A percentile compares a stretch with the other conserved stretches of the same genome.
Evolutionary conservation across 768 basidiomycete species (phyloP).

Genomic region (Tricholoma saponaceum): DNA sequence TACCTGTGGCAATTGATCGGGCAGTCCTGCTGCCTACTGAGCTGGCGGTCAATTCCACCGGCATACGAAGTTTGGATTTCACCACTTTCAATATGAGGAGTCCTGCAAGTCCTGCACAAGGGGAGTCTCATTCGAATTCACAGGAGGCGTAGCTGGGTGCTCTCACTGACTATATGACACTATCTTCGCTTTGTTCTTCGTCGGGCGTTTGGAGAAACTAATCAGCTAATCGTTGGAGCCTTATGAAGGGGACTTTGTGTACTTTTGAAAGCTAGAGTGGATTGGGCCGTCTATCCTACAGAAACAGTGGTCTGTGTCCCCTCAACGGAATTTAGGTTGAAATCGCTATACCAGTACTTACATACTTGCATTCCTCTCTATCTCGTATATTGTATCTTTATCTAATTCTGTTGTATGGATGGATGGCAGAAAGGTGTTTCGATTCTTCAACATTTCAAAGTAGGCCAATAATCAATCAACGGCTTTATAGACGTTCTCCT

Average conservation of each 20-base stretch:
- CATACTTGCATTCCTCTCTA: background rate
- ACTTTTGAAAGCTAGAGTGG: too few species aligned
- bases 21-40: constrained; percentile 41
- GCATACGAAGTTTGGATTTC: background rate
- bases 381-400: too few species aligned
- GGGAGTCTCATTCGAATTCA: background rate
- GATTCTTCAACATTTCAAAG: background rate
- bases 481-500: background rate
- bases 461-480: too few species aligned
- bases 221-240: too few species aligned
- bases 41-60: constrained; percentile 8
- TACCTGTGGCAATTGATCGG: constrained; percentile 65
- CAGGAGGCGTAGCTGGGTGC: background rate
- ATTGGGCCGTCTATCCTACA: too few species aligned
- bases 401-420: too few species aligned
- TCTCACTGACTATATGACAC: background rate
- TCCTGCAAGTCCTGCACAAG: background rate
- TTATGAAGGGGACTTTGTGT: too few species aligned
- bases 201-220: background rate
- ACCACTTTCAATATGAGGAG: background rate
- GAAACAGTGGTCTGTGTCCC: too few species aligned
- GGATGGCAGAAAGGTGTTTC: too few species aligned
- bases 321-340: background rate
- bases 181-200: background rate
- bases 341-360: background rate